Percentiles rank a stretch among this genome's conserved stretches.
phyloP scores from a whole-genome alignment of 805 yeast species.

The Saturnispora serradocipensis region DNA sequence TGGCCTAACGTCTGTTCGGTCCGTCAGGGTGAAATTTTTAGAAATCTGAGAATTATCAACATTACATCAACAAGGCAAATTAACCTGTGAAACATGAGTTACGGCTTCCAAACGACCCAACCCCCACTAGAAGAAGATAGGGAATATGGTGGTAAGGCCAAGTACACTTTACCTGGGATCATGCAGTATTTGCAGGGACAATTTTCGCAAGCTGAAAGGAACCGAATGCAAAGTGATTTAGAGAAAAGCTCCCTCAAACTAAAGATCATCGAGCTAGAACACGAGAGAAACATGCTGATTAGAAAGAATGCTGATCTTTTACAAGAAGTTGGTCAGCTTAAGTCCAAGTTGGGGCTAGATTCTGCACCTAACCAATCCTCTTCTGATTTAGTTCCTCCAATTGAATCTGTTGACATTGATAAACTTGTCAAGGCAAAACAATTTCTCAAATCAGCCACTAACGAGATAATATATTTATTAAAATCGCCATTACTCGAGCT shows the following conservation, averaged over 20 bases:
- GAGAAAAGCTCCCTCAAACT: conserved; percentile 44
- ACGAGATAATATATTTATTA: conserved; percentile 28
- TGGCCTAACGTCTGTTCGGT: neutral
- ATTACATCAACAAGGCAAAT: neutral
- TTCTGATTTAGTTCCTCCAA: neutral
- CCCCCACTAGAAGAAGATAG: neutral
- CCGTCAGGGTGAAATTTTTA: neutral
- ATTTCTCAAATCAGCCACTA: conserved; percentile 28
- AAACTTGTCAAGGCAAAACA: conserved; percentile 27
- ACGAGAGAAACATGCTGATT: conserved; percentile 39
- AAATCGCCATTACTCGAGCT: conserved; percentile 28
- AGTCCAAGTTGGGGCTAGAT: conserved; percentile 12
- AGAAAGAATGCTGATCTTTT: conserved; percentile 35
- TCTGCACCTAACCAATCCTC: neutral
- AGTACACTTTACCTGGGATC: conserved; percentile 46
- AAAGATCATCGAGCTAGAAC: conserved; percentile 41
- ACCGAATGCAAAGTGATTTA: conserved; percentile 42
- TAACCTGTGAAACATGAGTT: neutral
- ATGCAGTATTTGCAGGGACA: conserved; percentile 52
- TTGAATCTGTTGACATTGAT: conserved; percentile 21
- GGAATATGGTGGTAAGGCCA: conserved; percentile 7
- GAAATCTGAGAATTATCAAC: neutral
- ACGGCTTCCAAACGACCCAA: neutral
- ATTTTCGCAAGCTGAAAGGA: conserved; percentile 37
- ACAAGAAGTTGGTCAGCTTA: conserved; percentile 31